Conservation (phyloP, 2,329 filamentous ascomycete genomes). For the Colletotrichum nymphaeae region DNA sequence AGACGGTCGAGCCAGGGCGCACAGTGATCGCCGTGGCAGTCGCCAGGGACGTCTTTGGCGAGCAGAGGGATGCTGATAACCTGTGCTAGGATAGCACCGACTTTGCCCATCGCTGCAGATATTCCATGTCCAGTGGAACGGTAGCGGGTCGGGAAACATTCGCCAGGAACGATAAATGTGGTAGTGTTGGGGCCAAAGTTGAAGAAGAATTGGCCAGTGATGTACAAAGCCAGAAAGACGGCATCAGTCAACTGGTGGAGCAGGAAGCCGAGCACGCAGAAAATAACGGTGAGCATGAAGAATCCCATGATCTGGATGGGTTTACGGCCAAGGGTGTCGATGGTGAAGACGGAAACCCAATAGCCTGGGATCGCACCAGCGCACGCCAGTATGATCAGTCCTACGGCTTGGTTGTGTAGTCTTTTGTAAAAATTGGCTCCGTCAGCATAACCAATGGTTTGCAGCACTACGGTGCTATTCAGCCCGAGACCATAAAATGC, state of each 20-base stretch:
- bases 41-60: constrained; percentile 63
- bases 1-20: constrained; percentile 76
- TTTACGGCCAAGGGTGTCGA: constrained; percentile 83
- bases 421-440: constrained; percentile 74
- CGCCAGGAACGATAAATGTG: constrained; percentile 73
- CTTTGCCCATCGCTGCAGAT: constrained; percentile 74
- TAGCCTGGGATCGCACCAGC: constrained; percentile 85
- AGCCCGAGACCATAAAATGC: constrained; percentile 78
- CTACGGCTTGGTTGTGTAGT: constrained; percentile 78
- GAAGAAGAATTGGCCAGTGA: constrained; percentile 75
- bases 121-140: constrained; percentile 72
- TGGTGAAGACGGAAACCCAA: constrained; percentile 78
- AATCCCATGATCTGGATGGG: constrained; percentile 77
- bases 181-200: constrained; percentile 75
- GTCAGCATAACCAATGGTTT: constrained; percentile 76
- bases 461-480: constrained; percentile 80
- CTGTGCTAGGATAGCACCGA: constrained; percentile 76
- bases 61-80: constrained; percentile 72
- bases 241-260: constrained; percentile 60
- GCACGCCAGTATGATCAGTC: constrained; percentile 81
- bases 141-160: constrained; percentile 74
- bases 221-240: constrained; percentile 69
- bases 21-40: constrained; percentile 60
- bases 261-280: constrained; percentile 71
- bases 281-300: constrained; percentile 69